Evolutionary conservation across 2,329 filamentous ascomycete genomes (phyloP), one percentile per base, ranked within the genome.

Genomic region (Penicillium griseofulvum): DNA sequence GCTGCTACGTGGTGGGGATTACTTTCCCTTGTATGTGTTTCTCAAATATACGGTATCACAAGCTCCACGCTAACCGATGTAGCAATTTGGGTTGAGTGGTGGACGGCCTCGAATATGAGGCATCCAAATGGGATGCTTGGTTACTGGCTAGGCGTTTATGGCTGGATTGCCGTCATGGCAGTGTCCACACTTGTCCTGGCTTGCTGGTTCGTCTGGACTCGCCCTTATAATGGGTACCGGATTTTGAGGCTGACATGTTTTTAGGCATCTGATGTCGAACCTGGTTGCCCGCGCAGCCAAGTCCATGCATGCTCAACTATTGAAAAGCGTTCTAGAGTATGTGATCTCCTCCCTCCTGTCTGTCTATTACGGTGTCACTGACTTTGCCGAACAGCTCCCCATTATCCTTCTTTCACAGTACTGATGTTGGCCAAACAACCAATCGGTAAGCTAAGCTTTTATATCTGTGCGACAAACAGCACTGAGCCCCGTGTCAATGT

Each of bases 41-140:
- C 26, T 28, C 19, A 34, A 19, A 22, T 36, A 36, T 36, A 16
- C 16, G 33, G 33, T 36, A 36, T 16, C 33, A 36, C 33, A 36
- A n/a, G 33, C 33, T 36, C 33, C 33, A n/a, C 33, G 33, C 33
- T 36, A 36, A 36, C 33, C 33, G 8, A 36, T 39, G 37, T 31
- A 54, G 52, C 37, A 17, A 55, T 55, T 33, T 55, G 52, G 52
- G n/a, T 55, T 5, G 22, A 55, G 38, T 55, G 52, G 52, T 55
- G 52, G 52, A 37, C 52, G 11, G 41, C 34, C 24, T 17, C 39
- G 14, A 50, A 55, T 36, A n/a, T 42, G 31, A 31, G 17, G 11
- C 14, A 39, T n/a, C 45, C 52, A 10, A 49, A 49, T 49, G 24
- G 29, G 12, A 39, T 36, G 17, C 37, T 54, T 16, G 52, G 52